A percentile compares a stretch with the other conserved stretches of the same genome.
These are phyloP conservation scores for Prunus salicina DNA, from an alignment of 306 rosid species.

Conservation along the genomic window DNA sequence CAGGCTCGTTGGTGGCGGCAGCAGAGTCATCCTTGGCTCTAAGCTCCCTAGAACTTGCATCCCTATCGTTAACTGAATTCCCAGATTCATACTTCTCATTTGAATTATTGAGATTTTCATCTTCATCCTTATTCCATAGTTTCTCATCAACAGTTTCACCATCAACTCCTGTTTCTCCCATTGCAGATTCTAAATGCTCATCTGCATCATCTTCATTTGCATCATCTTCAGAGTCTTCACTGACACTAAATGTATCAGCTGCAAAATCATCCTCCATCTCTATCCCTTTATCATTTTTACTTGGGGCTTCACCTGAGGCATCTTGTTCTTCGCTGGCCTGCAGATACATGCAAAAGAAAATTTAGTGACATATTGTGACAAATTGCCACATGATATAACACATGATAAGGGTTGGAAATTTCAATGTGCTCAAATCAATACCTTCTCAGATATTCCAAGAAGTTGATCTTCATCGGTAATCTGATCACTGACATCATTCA, in stretches of 20 bases:
- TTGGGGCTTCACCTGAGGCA: constrained; percentile 51
- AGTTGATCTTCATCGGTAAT: constrained; percentile 90
- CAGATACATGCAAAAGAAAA: constrained; percentile 19
- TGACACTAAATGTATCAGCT: constrained; percentile 65
- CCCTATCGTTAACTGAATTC: constrained; percentile 56
- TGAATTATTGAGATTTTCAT: constrained; percentile 47
- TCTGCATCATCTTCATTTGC: constrained; percentile 50
- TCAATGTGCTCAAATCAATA: constrained; percentile 20
- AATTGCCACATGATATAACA: neutral
- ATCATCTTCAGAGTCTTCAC: constrained; percentile 77
- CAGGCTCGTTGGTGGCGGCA: constrained; percentile 41
- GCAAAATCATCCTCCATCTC: constrained; percentile 86
- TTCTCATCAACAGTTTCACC: constrained; percentile 68
- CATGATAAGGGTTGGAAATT: neutral
- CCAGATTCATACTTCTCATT: constrained; percentile 71
- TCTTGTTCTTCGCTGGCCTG: constrained; percentile 57
- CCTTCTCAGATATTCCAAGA: constrained; percentile 71
- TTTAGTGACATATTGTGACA: neutral
- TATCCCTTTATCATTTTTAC: constrained; percentile 63
- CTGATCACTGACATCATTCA: constrained; percentile 85
- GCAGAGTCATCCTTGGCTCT: constrained; percentile 72
- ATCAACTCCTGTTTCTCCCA: constrained; percentile 73
- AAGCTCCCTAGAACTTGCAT: constrained; percentile 60
- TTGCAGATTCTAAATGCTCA: constrained; percentile 57
- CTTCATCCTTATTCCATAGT: constrained; percentile 66